Base-by-base conservation (phyloP, 306 rosid species). In the Phaseolus lunatus region DNA sequence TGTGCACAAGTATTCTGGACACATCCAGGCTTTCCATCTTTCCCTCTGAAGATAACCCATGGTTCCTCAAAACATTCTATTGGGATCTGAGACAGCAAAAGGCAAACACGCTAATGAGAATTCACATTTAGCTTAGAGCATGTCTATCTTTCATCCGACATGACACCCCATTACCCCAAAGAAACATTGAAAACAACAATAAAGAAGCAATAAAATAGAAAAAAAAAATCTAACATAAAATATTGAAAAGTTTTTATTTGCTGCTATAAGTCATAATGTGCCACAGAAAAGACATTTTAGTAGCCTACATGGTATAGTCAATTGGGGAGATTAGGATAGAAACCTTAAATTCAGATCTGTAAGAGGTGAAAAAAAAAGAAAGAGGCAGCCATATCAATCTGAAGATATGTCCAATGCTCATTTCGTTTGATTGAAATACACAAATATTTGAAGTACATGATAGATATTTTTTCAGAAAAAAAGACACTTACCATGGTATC, bases 1-100 rank as follows among this genome's bases (percentile, higher is more conserved):
- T 96, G 99, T 15, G 99, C 99, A 76, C 99, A 93, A 2, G 99
- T 96, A 84, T 96, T 96, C 84, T 82, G 94, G 3, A 93, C 97
- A 49, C 99, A 96, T 78, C 99, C 99, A 19, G 98, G 96, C 58
- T 87, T 86, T 50, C 99, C 94, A 53, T 93, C 96, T 88, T 91
- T 89, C 62, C 98, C 99, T 33, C 97, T 92, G 73, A 96, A 93
- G 84, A 96, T 71, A 80, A 96, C 98, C 99, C 99, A 93, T 9
- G 91, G 93, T 84, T 93, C 90, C 85, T 93, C 99, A 67, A 96
- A 96, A 76, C 93, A 89, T 70, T 93, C 98, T 70, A 96, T 85
- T 37, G 98, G 99, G 33, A 91, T 70, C 99, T 96, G 96, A 76
- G 87, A 89, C n/a, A 20, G 77, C 84, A 50, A 84, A 79, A 50